phyloP scores from a whole-genome alignment of 148 eudicot species.

The Rhododendron griersonianum region DNA sequence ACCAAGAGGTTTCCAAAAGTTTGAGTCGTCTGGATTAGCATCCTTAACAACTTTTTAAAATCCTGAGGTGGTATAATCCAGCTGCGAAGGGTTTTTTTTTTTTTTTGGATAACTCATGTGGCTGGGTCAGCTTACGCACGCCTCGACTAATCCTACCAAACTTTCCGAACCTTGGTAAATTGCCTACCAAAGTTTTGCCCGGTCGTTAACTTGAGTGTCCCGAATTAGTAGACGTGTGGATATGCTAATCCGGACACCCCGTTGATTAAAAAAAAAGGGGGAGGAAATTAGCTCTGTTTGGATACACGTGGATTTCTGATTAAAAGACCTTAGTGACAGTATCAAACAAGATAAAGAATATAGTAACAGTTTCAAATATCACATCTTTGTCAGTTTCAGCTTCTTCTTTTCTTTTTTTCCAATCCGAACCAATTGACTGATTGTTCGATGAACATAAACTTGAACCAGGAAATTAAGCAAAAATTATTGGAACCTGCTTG shows the following conservation, averaged over 20 bases:
- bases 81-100: neutral
- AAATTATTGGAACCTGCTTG: constrained; percentile 55
- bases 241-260: no score
- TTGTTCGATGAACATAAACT: neutral
- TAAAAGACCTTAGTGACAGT: neutral
- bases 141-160: neutral
- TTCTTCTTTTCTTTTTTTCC: neutral
- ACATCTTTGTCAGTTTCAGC: neutral
- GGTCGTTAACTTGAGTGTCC: neutral
- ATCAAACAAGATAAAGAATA: neutral
- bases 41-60: neutral
- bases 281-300: neutral
- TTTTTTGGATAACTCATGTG: neutral
- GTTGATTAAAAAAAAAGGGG: no score
- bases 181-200: no score
- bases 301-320: neutral
- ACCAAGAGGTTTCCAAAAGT: neutral
- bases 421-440: neutral
- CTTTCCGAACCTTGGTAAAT: no score
- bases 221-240: no score
- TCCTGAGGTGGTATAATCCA: neutral
- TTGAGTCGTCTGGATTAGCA: neutral
- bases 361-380: neutral
- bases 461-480: neutral
- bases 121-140: neutral